Base-by-base conservation (phyloP, 116 monocot species). In the Phalaenopsis hybrid region DNA sequence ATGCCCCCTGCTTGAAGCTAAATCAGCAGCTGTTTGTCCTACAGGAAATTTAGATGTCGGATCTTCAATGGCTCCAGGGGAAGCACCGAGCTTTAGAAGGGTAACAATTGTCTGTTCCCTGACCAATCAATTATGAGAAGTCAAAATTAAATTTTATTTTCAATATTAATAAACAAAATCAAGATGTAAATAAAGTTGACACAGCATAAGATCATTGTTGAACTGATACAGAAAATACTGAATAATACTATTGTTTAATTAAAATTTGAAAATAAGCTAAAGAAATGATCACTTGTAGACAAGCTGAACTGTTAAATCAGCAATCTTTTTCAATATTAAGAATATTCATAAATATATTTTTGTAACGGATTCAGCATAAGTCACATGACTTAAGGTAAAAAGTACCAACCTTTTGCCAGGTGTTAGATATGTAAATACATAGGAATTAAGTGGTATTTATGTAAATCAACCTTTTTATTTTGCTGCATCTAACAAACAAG, bases 1-100 rank as follows among this genome's bases (percentile, higher is more conserved):
- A 77, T 92, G 88, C 23, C 94, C 92, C 78, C 88, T 83, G 57
- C 50, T 76, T 82, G 92, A 91, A 65, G 92, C 94, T 69, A 92
- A 83, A 78, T 94, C 94, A 79, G 94, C 89, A 84, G 94, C 92
- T 57, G 90, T 92, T 79, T 79, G 84, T 31, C 89, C 94, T 74
- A 20, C 58, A 59, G 90, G 92, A 83, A 59, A 84, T 80, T 88
- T 85, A 46, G 87, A 87, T 61, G 90, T 92, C 80, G 92, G 94
- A 41, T 90, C 88, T 41, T 89, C 88, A 23, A 94, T 61, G 11
- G 90, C 90, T 79, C 86, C 90, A 78, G 92, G 89, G 81, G 87
- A 86, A 80, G 88, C 85, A 76, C 90, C 90, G 45, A 94, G 82
- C 25, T 79, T 84, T 10, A 92, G 37, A 50, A 94, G 88, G 57